phyloP scores from a whole-genome alignment of 2,329 filamentous ascomycete species.

The Curvularia sp. region DNA sequence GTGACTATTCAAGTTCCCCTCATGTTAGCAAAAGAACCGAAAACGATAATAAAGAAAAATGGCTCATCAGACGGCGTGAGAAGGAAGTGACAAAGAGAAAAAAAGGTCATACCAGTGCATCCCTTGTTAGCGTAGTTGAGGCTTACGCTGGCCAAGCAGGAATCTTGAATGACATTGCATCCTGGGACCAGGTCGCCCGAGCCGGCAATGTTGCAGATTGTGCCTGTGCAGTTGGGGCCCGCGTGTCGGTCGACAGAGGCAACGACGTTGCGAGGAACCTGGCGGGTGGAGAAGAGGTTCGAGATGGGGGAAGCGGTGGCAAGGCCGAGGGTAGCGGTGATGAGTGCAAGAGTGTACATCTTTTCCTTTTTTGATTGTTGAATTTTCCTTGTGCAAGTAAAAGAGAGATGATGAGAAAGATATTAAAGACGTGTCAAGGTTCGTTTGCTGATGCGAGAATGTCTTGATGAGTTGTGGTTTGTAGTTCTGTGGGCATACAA shows the following conservation, averaged over 20 bases:
- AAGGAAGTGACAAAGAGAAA: not conserved
- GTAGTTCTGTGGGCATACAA: not conserved
- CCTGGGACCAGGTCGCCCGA: slow-evolving; percentile 21
- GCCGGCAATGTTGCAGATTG: slow-evolving; percentile 26
- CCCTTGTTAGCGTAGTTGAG: slow-evolving; percentile 24
- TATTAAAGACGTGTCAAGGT: not conserved
- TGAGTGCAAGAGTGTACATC: slow-evolving; percentile 14
- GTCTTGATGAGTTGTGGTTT: not conserved
- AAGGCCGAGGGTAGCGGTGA: slow-evolving; percentile 14
- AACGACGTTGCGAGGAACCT: slow-evolving; percentile 4
- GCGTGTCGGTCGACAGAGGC: slow-evolving; percentile 27
- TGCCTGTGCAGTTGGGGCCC: slow-evolving; percentile 18
- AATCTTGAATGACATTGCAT: slow-evolving; percentile 22
- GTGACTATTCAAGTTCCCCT: not conserved
- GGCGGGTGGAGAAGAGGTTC: slow-evolving; percentile 10
- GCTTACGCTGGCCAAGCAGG: slow-evolving; percentile 16
- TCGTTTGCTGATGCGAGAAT: too few relatives aligned
- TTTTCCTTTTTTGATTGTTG: not conserved
- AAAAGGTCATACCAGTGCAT: slow-evolving; percentile 18
- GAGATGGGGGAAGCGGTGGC: slow-evolving; percentile 15
- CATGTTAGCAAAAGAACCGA: not conserved
- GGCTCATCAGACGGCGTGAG: too few relatives aligned
- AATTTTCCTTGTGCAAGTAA: too few relatives aligned
- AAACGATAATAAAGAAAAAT: too few relatives aligned
- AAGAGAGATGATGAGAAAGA: not conserved